Evolutionary conservation across 176 grass and related monocot genomes (phyloP).

Genomic region (Zoysia japonica): DNA sequence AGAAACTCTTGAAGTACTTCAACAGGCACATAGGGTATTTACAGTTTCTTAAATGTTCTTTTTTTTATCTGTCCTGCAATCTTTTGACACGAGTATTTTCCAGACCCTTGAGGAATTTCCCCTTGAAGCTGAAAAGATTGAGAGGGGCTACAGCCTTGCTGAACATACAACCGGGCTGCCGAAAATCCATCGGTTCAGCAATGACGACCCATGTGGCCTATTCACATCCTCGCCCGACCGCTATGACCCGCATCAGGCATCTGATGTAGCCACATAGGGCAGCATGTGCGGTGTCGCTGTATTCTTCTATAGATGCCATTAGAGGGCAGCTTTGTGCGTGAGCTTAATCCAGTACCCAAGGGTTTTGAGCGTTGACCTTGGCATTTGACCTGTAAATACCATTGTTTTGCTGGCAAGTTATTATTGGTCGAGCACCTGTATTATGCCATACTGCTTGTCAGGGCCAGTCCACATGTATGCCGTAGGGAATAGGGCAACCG

Average conservation of each 20-base stretch:
- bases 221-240: slow-evolving; percentile 36
- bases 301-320: slow-evolving; percentile 20
- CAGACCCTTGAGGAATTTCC: slow-evolving; percentile 84
- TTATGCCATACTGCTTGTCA: background rate
- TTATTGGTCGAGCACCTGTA: background rate
- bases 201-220: slow-evolving; percentile 9
- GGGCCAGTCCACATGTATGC: background rate
- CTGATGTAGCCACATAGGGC: slow-evolving; percentile 28
- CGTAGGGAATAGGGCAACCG: background rate
- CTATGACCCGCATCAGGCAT: slow-evolving; percentile 38
- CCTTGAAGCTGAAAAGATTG: slow-evolving; percentile 74
- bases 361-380: background rate
- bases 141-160: slow-evolving; percentile 54
- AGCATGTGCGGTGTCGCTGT: slow-evolving; percentile 10
- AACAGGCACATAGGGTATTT: slow-evolving; percentile 81
- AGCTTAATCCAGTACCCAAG: slow-evolving; percentile 2
- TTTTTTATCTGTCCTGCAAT: slow-evolving; percentile 18
- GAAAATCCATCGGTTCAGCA: slow-evolving; percentile 43
- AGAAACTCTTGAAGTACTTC: slow-evolving; percentile 72
- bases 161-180: slow-evolving; percentile 55
- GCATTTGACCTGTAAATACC: slow-evolving; percentile 41
- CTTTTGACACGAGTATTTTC: slow-evolving; percentile 40
- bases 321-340: background rate
- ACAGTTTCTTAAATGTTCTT: slow-evolving; percentile 21
- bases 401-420: background rate